These are phyloP conservation scores for Schwanniomyces etchellsii DNA, from an alignment of 1,139 yeast genomes.

Conservation along the genomic window DNA sequence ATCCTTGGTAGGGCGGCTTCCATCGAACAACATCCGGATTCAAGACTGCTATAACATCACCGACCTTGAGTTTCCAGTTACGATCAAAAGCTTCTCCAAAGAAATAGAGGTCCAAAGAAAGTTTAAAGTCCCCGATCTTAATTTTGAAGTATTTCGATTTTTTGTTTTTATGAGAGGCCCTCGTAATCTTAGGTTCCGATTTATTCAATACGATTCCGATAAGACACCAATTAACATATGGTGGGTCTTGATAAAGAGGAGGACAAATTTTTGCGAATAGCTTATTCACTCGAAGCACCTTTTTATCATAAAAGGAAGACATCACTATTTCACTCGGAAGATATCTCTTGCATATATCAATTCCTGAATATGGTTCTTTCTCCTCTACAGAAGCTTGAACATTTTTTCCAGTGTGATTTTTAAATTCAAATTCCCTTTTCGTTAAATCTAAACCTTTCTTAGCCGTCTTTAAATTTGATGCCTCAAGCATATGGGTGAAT, in stretches of 20 bases:
- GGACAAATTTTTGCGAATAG: slow-evolving; percentile 60
- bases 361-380: slow-evolving; percentile 13
- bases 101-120: slow-evolving; percentile 52
- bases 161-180: slow-evolving; percentile 26
- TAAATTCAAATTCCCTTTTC: slow-evolving; percentile 10
- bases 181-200: slow-evolving; percentile 43
- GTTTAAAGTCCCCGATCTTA: slow-evolving; percentile 61
- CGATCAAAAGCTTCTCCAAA: slow-evolving; percentile 64
- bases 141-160: slow-evolving; percentile 52
- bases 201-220: slow-evolving; percentile 63
- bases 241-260: slow-evolving; percentile 66
- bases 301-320: slow-evolving; percentile 36
- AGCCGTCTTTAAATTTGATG: slow-evolving; percentile 9
- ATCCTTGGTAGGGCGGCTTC: slow-evolving; percentile 31
- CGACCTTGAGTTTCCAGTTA: slow-evolving; percentile 68
- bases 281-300: slow-evolving; percentile 50
- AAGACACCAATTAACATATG: slow-evolving; percentile 68
- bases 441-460: slow-evolving; percentile 12
- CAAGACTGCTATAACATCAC: slow-evolving; percentile 67
- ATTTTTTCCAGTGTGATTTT: slow-evolving; percentile 11
- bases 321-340: slow-evolving; percentile 27
- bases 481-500: neutral
- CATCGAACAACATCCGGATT: slow-evolving; percentile 56
- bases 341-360: slow-evolving; percentile 35
- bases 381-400: slow-evolving; percentile 12